phyloP scores from a whole-genome alignment of 495 filamentous ascomycete genomes.

The Hyaloscypha hepaticicola region DNA sequence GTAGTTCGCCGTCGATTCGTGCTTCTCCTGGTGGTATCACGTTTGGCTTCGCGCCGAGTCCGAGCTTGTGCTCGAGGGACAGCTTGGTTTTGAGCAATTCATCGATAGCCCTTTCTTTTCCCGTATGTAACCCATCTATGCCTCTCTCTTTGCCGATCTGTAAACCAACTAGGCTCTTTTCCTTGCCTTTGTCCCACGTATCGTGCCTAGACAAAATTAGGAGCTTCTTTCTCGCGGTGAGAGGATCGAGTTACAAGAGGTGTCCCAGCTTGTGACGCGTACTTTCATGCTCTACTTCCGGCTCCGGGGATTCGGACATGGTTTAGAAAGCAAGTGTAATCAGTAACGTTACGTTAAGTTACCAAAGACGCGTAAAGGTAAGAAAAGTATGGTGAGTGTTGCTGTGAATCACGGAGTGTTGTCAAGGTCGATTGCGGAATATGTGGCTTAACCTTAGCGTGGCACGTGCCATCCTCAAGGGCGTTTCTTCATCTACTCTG shows the following conservation, averaged over 20 bases:
- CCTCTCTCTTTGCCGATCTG: slow-evolving; percentile 26
- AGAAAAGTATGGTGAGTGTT: no score
- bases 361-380: no score
- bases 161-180: slow-evolving; percentile 28
- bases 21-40: slow-evolving; percentile 39
- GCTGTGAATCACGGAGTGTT: no score
- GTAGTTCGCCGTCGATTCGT: slow-evolving; percentile 29
- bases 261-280: slow-evolving; percentile 12
- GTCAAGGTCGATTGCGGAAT: no score
- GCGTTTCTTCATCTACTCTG: no score
- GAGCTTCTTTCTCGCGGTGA: background rate
- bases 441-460: no score
- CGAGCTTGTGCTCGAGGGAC: slow-evolving; percentile 39
- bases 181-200: slow-evolving; percentile 20
- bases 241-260: slow-evolving; percentile 12
- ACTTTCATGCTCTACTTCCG: slow-evolving; percentile 5
- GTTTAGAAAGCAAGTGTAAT: background rate
- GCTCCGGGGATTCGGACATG: slow-evolving; percentile 10
- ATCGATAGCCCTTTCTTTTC: slow-evolving; percentile 18
- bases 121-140: slow-evolving; percentile 28
- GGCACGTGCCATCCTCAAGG: no score
- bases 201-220: slow-evolving; percentile 12
- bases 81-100: slow-evolving; percentile 40
- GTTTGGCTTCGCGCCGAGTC: slow-evolving; percentile 43
- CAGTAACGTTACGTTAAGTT: no score